These are phyloP conservation scores for Bipolaris bicolor DNA, from an alignment of 2,329 filamentous ascomycete species.

Conservation along the genomic window DNA sequence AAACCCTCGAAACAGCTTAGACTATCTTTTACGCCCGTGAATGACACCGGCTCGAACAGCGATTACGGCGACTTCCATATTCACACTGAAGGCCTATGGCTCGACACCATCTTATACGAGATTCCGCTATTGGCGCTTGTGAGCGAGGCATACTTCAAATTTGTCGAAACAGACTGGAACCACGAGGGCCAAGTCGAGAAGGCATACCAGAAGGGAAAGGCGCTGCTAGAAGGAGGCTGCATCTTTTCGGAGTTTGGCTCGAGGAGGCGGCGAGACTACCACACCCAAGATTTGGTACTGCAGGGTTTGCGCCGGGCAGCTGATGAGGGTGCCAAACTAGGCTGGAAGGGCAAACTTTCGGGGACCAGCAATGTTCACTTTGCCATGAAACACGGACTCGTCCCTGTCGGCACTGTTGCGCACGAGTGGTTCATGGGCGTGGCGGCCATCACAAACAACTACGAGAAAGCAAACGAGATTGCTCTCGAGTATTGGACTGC, in stretches of 20 bases:
- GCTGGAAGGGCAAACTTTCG: conserved; percentile 73
- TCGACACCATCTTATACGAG: conserved; percentile 96
- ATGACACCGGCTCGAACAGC: conserved; percentile 68
- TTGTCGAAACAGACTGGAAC: conserved; percentile 91
- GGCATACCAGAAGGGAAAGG: conserved; percentile 79
- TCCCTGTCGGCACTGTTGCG: conserved; percentile 86
- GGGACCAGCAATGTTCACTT: conserved; percentile 98
- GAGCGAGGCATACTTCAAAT: conserved; percentile 97
- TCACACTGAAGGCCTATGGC: conserved; percentile 81
- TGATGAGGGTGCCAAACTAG: conserved; percentile 69
- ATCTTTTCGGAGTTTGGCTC: conserved; percentile 94
- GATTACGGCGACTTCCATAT: conserved; percentile 76
- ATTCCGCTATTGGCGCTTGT: conserved; percentile 91
- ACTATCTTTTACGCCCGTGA: conserved; percentile 65
- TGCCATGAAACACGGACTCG: conserved; percentile 87
- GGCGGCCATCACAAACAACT: conserved; percentile 86
- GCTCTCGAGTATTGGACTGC: conserved; percentile 88
- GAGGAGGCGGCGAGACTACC: conserved; percentile 86
- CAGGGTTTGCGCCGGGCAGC: conserved; percentile 81
- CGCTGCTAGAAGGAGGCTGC: conserved; percentile 81
- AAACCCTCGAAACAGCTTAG: conserved; percentile 80
- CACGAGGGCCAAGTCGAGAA: conserved; percentile 85
- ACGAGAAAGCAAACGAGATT: conserved; percentile 80
- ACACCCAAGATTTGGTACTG: conserved; percentile 92
- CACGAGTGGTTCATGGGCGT: conserved; percentile 99